Evolutionary conservation across 345 rosid species (phyloP), one percentile per base, ranked within the genome.

Genomic region (Lumnitzera littorea): DNA sequence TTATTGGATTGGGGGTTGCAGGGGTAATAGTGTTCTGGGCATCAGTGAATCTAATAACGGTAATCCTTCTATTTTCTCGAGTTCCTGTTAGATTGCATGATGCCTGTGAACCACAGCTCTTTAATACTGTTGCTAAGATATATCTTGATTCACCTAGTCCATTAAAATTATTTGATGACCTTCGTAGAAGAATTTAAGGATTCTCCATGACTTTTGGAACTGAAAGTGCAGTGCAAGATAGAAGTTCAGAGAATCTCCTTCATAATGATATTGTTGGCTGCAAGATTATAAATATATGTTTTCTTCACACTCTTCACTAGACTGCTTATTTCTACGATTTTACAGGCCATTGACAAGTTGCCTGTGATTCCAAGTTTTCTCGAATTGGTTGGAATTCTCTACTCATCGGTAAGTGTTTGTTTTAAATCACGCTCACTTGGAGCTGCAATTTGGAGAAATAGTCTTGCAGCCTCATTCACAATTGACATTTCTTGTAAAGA

Each of bases 1-100:
- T 92, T 50, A 58, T 82, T 29, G 97, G 99, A 56, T 76, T 92
- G 68, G 82, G 95, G 9, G 89, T 92, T 74, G 84, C 96, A 24
- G 85, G 75, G 4, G 56, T 87, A 55, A 91, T 74, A 24, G 85
- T 80, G 52, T 13, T 89, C 11, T 92, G 99, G 97, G 79, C 94
- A 15, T 84, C 98, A 41, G n/a, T 72, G 2, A 89, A 81, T 56
- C 74, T 92, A 47, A 50, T 84, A 64, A 62, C 87, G 78, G 97
- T 89, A 84, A 62, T 62, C 50, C 12, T 25, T 36, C 11, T 13
- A 62, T 41, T 54, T 36, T 36, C 43, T 36, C 43, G 10, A 36
- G 43, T 36, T 36, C 11, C 43, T 36, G 43, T 36, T 36, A 36
- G 43, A 36, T 36, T 36, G 43, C 11, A 36, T 36, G 43, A 36